A percentile compares a stretch with the other conserved stretches of the same genome.
Evolutionary conservation across 2,329 filamentous ascomycete genomes (phyloP).

Genomic region (Fusarium sp.): DNA sequence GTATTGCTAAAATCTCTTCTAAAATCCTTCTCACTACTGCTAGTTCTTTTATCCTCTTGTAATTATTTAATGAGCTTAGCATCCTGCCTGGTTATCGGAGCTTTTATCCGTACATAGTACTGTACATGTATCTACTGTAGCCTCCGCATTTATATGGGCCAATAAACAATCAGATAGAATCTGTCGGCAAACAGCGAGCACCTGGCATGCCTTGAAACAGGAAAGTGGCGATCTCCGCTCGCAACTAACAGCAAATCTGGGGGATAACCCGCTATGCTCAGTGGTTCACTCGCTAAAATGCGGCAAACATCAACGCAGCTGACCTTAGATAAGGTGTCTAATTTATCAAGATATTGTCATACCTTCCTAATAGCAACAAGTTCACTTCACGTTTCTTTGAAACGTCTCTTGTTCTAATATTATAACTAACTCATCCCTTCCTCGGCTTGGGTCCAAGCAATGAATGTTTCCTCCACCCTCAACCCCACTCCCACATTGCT

Average conservation of each 20-base stretch:
- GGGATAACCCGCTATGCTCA: constrained; percentile 26
- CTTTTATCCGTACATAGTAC: too few relatives aligned
- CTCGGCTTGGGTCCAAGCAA: constrained; percentile 25
- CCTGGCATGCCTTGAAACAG: constrained; percentile 21
- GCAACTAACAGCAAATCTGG: constrained; percentile 27
- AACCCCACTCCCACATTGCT: constrained; percentile 26
- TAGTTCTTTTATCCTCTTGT: too few relatives aligned
- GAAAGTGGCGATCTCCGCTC: constrained; percentile 54
- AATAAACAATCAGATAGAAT: constrained; percentile 10
- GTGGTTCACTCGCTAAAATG: constrained; percentile 22
- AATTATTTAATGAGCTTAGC: too few relatives aligned
- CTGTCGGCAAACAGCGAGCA: constrained; percentile 35
- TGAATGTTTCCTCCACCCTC: constrained; percentile 16
- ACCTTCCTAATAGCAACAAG: background rate
- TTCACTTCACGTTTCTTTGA: background rate
- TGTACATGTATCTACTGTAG: background rate
- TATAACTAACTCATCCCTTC: constrained; percentile 25
- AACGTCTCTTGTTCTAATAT: background rate
- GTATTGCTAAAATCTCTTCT: too few relatives aligned
- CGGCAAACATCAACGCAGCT: constrained; percentile 32
- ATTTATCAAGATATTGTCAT: background rate
- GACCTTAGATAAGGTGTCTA: constrained; percentile 23
- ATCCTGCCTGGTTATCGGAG: background rate
- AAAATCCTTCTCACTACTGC: too few relatives aligned
- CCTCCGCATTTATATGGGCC: constrained; percentile 8